Evolutionary conservation across 345 rosid species (phyloP), one percentile per base, ranked within the genome.

Genomic region (Capsella bursapastoris): DNA sequence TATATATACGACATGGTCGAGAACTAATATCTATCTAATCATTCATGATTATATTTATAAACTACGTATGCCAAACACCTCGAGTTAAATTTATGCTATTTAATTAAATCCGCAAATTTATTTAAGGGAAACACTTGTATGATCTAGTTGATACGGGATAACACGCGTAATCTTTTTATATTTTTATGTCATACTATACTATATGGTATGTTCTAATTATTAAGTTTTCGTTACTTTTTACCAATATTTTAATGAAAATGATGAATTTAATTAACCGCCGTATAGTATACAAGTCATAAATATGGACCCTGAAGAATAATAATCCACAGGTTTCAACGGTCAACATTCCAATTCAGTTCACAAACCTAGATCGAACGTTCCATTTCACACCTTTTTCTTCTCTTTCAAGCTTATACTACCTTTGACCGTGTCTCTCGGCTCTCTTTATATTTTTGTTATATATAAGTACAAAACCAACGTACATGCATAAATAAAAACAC

Each of bases 301-400:
- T 15, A 29, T 25, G 66, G 70, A 76, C 64, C 47, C 15, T 27
- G 38, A 76, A 45, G 44, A 76, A 41, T 35, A 76, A 41, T 35
- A 70, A 63, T 37, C 48, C 32, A 38, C 10, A 64, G 7, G 31
- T 56, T 64, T 77, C 80, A 77, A 70, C 80, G 80, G 80, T 77
- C 80, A 77, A 77, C 71, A 57, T 77, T 77, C 71, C 76, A 77
- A 70, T 16, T 37, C 3, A 63, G 75, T 70, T 76, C 66, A 76
- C 75, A 76, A 56, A 63, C 51, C 66, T 63, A 35, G 64, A 70
- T 64, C 80, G 70, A 70, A 76, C 47, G 62, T 76, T 76, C 64
- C 50, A 47, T 63, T 76, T 63, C 80, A 38, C 47, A 52, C 70
- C 53, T 66, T 56, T 67, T 38, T 43, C 13, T 55, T 49, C 15